These are phyloP conservation scores for Leucosporidium scottii DNA, from an alignment of 768 basidiomycete species.

Conservation along the genomic window DNA sequence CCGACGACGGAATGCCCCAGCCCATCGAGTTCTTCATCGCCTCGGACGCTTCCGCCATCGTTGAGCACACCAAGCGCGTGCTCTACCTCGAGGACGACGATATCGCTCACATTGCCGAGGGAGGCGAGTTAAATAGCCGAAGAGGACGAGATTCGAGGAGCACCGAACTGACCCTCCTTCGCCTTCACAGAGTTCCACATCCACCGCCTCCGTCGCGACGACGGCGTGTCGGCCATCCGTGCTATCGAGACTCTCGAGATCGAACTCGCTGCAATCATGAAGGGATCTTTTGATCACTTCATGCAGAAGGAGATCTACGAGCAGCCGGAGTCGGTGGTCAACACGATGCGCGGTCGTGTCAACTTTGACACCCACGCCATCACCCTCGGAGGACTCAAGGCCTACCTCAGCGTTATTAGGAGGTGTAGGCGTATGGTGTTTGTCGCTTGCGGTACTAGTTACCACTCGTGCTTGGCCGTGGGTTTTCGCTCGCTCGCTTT, in stretches of 20 bases:
- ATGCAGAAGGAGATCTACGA: slow-evolving; percentile 84
- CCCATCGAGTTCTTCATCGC: slow-evolving; percentile 99
- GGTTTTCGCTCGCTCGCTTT: slow-evolving; percentile 25
- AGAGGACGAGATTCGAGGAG: neutral
- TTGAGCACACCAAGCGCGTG: slow-evolving; percentile 98
- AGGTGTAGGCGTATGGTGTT: slow-evolving; percentile 91
- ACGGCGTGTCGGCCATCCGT: slow-evolving; percentile 66
- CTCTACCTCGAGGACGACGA: slow-evolving; percentile 98
- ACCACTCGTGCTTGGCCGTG: slow-evolving; percentile 86
- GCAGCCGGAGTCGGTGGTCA: slow-evolving; percentile 89
- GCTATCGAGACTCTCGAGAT: slow-evolving; percentile 97
- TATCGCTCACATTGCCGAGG: slow-evolving; percentile 93
- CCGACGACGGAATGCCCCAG: slow-evolving; percentile 94
- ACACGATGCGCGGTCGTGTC: slow-evolving; percentile 99
- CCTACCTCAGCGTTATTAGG: slow-evolving; percentile 90
- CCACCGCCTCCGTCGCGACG: slow-evolving; percentile 88
- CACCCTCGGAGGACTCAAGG: slow-evolving; percentile 89
- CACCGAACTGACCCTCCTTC: neutral
- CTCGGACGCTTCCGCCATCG: slow-evolving; percentile 89
- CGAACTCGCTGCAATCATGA: slow-evolving; percentile 99
- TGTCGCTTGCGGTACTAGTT: slow-evolving; percentile 96
- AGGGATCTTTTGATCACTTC: slow-evolving; percentile 98
- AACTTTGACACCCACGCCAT: slow-evolving; percentile 91
- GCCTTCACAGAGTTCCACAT: slow-evolving; percentile 74
- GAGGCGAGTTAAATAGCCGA: slow-evolving; percentile 42